phyloP scores from a whole-genome alignment of 352 stramenopile species.

The Pythium aristosporum region DNA sequence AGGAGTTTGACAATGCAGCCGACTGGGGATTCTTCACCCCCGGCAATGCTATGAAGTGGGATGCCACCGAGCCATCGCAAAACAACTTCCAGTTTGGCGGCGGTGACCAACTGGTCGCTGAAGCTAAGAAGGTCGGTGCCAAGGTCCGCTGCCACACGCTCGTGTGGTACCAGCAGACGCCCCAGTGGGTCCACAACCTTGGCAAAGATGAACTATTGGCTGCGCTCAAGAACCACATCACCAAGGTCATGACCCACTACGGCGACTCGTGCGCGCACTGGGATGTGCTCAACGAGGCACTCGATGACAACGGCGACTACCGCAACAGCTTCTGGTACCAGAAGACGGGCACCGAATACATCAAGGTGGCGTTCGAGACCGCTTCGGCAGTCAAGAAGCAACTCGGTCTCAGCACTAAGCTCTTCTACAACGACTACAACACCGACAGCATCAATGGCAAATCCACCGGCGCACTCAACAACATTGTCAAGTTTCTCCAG shows the following conservation, averaged over 20 bases:
- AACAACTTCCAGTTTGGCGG: not conserved
- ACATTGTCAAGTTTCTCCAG: conserved; percentile 7
- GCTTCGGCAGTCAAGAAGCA: conserved; percentile 5
- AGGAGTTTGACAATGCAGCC: not conserved
- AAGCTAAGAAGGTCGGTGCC: not conserved
- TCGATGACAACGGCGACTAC: not conserved
- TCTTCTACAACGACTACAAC: conserved; percentile 8
- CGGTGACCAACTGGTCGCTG: not conserved
- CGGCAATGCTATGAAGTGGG: conserved; percentile 7
- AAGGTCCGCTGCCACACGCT: conserved; percentile 1
- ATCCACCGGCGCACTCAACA: not conserved
- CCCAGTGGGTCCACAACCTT: conserved; percentile 3
- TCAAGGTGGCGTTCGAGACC: not conserved
- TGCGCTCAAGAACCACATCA: conserved; percentile 2
- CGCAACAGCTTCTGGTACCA: conserved; percentile 1
- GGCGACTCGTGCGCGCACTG: not conserved
- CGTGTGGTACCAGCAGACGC: not conserved
- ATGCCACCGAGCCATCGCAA: not conserved
- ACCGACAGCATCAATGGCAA: not conserved
- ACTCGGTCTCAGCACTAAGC: conserved; percentile 2
- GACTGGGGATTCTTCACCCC: conserved; percentile 1
- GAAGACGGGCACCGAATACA: not conserved
- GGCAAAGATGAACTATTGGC: not conserved
- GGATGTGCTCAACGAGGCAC: not conserved
- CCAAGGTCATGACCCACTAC: conserved; percentile 4